Evolutionary conservation across 2,329 filamentous ascomycete species (phyloP).

Genomic region (Paracoccidioides lutzii): DNA sequence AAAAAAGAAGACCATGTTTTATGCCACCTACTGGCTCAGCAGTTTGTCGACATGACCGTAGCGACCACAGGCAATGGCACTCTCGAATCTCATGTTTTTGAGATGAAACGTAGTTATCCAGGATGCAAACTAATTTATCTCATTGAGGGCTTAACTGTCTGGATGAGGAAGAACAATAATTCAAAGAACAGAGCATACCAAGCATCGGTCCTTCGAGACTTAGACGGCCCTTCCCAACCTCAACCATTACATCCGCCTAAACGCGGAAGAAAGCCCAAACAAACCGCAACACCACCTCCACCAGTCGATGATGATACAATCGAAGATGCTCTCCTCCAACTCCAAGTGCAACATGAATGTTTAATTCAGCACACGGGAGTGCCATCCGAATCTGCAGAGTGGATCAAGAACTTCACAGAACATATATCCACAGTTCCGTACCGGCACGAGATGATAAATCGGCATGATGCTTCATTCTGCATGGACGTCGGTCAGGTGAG

Average conservation of each 20-base stretch:
- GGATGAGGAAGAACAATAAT: constrained; percentile 57
- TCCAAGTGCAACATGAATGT: constrained; percentile 55
- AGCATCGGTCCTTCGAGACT: constrained; percentile 44
- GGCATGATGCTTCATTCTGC: constrained; percentile 50
- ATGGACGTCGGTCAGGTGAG: constrained; percentile 68
- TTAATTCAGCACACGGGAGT: constrained; percentile 57
- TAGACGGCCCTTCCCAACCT: constrained; percentile 17
- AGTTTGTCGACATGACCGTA: constrained; percentile 51
- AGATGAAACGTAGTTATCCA: constrained; percentile 43
- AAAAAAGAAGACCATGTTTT: constrained; percentile 48
- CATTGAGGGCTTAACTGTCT: constrained; percentile 54
- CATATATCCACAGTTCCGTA: constrained; percentile 68
- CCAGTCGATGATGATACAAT: constrained; percentile 55
- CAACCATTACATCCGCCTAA: constrained; percentile 15
- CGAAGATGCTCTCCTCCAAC: constrained; percentile 55
- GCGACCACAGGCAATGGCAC: constrained; percentile 23
- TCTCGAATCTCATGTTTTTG: constrained; percentile 47
- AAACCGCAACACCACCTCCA: constrained; percentile 33
- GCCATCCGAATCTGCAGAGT: constrained; percentile 53
- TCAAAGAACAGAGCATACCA: constrained; percentile 55
- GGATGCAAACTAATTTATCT: constrained; percentile 51
- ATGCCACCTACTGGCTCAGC: constrained; percentile 48
- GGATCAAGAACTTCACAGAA: constrained; percentile 62
- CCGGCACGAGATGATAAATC: constrained; percentile 36
- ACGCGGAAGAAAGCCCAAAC: constrained; percentile 24